Evolutionary conservation across 805 yeast genomes (phyloP).

Genomic region (Pichia membranifaciens): DNA sequence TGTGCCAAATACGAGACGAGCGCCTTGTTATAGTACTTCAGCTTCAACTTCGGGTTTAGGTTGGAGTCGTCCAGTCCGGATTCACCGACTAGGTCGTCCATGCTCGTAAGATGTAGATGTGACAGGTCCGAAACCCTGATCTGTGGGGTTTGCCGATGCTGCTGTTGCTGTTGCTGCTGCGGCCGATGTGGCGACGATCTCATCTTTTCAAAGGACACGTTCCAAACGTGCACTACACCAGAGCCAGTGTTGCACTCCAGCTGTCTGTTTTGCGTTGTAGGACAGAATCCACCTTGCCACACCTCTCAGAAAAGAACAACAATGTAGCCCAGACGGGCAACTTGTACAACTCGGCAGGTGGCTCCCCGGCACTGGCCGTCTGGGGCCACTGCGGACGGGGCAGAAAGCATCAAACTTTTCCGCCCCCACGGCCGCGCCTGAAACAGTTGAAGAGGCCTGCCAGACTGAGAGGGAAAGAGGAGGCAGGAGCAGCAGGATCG

Average conservation of each 20-base stretch:
- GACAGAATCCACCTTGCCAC: too few species aligned
- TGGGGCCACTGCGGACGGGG: too few species aligned
- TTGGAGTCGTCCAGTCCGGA: constrained; percentile 18
- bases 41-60: constrained; percentile 10
- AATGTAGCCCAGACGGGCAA: too few species aligned
- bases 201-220: neutral
- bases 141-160: neutral
- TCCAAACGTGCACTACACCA: too few species aligned
- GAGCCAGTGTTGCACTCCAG: too few species aligned
- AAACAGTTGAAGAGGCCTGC: neutral
- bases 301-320: too few species aligned
- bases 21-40: constrained; percentile 25
- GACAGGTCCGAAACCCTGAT: constrained; percentile 1
- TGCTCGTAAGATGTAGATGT: constrained; percentile 12
- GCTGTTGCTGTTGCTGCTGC: neutral
- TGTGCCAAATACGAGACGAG: constrained; percentile 21
- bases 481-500: too few species aligned
- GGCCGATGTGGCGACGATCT: neutral
- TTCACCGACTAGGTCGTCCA: constrained; percentile 24
- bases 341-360: too few species aligned
- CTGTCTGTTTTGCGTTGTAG: too few species aligned
- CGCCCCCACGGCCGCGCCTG: constrained; percentile 1
- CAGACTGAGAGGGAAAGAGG: too few species aligned
- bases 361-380: too few species aligned
- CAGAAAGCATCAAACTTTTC: too few species aligned